Evolutionary conservation across 257 asterid genomes (phyloP).

Genomic region (Solanum arcanum): DNA sequence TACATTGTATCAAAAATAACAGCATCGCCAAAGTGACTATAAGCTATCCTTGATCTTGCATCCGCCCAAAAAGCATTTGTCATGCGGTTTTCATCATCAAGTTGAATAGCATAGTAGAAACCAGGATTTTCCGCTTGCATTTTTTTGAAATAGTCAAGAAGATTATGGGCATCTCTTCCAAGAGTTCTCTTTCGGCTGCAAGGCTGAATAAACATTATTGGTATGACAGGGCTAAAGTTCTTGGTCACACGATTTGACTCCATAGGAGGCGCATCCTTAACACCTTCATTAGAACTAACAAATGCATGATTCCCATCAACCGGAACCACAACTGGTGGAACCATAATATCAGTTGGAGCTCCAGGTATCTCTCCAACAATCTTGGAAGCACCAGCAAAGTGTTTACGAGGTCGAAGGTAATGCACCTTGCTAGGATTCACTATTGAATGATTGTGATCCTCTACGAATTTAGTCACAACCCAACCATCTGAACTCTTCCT

Average conservation of each 20-base stretch:
- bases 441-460: constrained; percentile 64
- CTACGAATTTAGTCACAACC: constrained; percentile 67
- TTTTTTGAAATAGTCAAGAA: constrained; percentile 58
- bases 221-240: constrained; percentile 31
- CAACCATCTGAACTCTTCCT: constrained; percentile 36
- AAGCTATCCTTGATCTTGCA: constrained; percentile 67
- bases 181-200: constrained; percentile 47
- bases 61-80: constrained; percentile 80
- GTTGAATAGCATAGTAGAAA: constrained; percentile 70
- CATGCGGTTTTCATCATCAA: constrained; percentile 63
- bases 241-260: constrained; percentile 30
- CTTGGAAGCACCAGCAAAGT: constrained; percentile 52
- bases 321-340: constrained; percentile 17
- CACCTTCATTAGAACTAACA: constrained; percentile 27
- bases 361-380: constrained; percentile 26
- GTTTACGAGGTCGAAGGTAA: constrained; percentile 48
- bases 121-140: constrained; percentile 81
- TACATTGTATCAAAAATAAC: constrained; percentile 69
- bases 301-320: constrained; percentile 36
- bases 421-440: constrained; percentile 51
- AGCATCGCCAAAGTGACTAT: constrained; percentile 66
- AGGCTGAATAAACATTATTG: constrained; percentile 39
- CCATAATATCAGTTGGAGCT: constrained; percentile 31
- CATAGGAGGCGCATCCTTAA: constrained; percentile 18
- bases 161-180: constrained; percentile 71